phyloP scores from a whole-genome alignment of 148 eudicot genomes.

The Dianthus caryophyllus region DNA sequence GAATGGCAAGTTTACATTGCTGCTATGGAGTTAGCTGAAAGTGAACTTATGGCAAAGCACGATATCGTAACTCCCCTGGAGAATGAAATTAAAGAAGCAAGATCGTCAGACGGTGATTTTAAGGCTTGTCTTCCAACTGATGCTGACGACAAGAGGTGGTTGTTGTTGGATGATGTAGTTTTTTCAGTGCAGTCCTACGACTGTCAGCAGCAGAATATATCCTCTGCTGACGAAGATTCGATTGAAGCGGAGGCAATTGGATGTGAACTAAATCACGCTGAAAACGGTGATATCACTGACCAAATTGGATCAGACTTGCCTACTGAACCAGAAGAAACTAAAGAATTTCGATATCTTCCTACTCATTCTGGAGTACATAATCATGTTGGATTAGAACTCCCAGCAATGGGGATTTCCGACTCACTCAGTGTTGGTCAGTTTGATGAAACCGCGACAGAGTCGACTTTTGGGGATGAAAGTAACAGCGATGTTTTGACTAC shows the following conservation, averaged over 20 bases:
- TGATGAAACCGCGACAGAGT: conserved; percentile 20
- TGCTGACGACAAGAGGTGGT: neutral
- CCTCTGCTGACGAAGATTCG: conserved; percentile 1
- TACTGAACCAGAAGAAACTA: conserved; percentile 20
- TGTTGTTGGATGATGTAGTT: neutral
- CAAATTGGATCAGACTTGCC: conserved; percentile 9
- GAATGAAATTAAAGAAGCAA: conserved; percentile 6
- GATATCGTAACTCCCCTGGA: conserved; percentile 9
- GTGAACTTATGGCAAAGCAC: conserved; percentile 8
- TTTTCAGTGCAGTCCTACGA: neutral
- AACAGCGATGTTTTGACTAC: conserved; percentile 12
- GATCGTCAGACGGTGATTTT: conserved; percentile 6
- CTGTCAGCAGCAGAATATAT: conserved; percentile 3
- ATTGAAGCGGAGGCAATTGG: conserved; percentile 17
- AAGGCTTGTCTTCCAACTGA: neutral
- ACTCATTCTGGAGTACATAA: conserved; percentile 9
- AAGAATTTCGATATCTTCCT: conserved; percentile 3
- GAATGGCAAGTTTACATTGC: conserved; percentile 9
- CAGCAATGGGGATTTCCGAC: conserved; percentile 3
- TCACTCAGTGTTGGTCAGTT: conserved; percentile 7
- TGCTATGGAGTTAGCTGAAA: conserved; percentile 7
- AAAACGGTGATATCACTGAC: conserved; percentile 9
- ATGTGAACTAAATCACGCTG: conserved; percentile 7
- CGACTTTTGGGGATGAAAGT: conserved; percentile 16
- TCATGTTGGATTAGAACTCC: neutral